These are phyloP conservation scores for Aspergillus chevalieri DNA, from an alignment of 2,329 filamentous ascomycete species.

Conservation along the genomic window DNA sequence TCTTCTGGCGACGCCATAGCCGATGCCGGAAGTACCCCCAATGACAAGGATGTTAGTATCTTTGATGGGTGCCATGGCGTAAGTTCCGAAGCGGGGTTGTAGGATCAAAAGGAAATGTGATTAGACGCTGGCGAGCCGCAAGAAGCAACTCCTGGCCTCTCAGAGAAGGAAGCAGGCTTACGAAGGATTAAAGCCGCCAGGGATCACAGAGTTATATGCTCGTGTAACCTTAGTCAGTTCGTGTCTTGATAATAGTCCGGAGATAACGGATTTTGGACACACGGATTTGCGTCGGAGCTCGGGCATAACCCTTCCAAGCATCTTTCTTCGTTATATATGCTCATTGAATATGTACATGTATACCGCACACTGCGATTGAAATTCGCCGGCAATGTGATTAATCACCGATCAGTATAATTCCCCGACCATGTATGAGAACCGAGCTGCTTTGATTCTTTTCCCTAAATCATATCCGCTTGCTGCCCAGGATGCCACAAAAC, in stretches of 20 bases:
- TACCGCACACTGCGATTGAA: too few species aligned
- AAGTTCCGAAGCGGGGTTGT: neutral
- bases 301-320: too few species aligned
- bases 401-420: too few species aligned
- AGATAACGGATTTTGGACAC: neutral
- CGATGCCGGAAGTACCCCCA: constrained; percentile 60
- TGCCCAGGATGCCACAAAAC: neutral
- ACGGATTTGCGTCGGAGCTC: neutral
- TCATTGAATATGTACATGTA: too few species aligned
- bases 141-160: neutral
- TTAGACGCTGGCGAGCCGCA: too few species aligned
- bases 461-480: neutral
- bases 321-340: too few species aligned
- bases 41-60: constrained; percentile 49
- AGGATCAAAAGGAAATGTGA: neutral
- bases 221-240: neutral
- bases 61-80: constrained; percentile 14
- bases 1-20: constrained; percentile 55
- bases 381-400: too few species aligned
- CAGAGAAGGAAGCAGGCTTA: neutral
- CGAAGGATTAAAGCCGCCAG: too few species aligned
- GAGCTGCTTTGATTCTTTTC: neutral
- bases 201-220: neutral
- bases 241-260: neutral
- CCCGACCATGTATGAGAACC: neutral